Percentiles rank a stretch among this genome's conserved stretches.
Evolutionary conservation across 2,329 filamentous ascomycete genomes (phyloP).

Genomic region (Hysterium pulicare): DNA sequence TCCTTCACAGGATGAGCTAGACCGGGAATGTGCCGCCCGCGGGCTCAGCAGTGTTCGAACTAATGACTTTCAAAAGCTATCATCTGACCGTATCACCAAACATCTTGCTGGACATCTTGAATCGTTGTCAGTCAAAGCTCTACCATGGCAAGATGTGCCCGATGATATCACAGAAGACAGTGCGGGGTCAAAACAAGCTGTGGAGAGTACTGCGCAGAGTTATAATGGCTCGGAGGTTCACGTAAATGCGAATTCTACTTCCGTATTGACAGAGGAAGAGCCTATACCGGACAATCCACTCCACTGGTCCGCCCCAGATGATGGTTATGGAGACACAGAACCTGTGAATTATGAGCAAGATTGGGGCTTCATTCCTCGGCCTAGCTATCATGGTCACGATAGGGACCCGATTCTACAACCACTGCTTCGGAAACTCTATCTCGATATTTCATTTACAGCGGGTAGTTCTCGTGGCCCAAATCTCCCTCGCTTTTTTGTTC

Average conservation of each 20-base stretch:
- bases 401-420: conserved; percentile 1
- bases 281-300: no score
- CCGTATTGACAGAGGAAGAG: not conserved
- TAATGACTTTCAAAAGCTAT: no score
- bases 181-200: not conserved
- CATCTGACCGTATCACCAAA: not conserved
- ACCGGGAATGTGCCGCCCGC: not conserved
- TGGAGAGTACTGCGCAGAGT: not conserved
- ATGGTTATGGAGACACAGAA: not conserved
- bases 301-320: not conserved
- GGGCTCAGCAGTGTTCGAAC: not conserved
- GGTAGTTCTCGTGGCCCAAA: no score
- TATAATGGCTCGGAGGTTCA: no score
- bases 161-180: not conserved
- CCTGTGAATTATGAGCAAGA: not conserved
- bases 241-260: not conserved
- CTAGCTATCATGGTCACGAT: not conserved
- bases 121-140: not conserved
- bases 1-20: not conserved
- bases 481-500: no score
- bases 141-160: not conserved
- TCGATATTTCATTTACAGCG: no score
- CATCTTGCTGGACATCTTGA: conserved; percentile 6
- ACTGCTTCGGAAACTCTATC: conserved; percentile 4
- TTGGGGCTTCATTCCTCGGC: not conserved